A percentile compares a stretch with the other conserved stretches of the same genome.
These are phyloP conservation scores for Coix lacrymajobi DNA, from an alignment of 176 grass and related monocot species.

Conservation along the genomic window DNA sequence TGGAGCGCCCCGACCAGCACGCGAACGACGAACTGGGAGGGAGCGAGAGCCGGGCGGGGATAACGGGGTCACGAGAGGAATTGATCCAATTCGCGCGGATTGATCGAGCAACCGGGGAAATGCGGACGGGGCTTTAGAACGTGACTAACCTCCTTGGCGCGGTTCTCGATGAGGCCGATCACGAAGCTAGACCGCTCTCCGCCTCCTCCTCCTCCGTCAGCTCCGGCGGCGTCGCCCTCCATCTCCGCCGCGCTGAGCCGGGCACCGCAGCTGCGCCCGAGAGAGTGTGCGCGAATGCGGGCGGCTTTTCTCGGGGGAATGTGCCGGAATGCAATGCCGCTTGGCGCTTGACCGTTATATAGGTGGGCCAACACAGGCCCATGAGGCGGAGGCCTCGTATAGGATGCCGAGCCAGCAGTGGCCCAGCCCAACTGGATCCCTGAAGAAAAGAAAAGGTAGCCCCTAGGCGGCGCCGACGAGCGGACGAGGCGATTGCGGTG, in stretches of 20 bases:
- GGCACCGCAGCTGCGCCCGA: neutral
- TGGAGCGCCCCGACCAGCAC: neutral
- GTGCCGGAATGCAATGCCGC: neutral
- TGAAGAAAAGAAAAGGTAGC: neutral
- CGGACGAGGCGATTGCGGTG: neutral
- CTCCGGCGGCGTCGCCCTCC: too few species aligned
- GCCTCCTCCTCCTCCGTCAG: constrained; percentile 18
- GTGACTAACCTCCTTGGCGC: constrained; percentile 79
- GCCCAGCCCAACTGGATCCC: neutral
- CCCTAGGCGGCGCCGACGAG: neutral
- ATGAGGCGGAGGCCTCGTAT: neutral
- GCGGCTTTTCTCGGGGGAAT: neutral
- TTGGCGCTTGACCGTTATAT: neutral
- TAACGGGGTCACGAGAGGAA: neutral
- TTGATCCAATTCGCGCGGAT: neutral
- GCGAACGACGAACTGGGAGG: neutral
- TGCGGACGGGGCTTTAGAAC: neutral
- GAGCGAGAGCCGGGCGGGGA: neutral
- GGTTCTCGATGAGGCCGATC: constrained; percentile 83
- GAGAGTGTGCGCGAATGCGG: neutral
- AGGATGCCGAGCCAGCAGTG: neutral
- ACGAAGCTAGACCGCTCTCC: constrained; percentile 73
- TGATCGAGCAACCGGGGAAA: neutral
- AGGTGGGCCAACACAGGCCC: constrained; percentile 39
- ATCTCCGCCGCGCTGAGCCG: constrained; percentile 1